A percentile compares a stretch with the other conserved stretches of the same genome.
Conservation (phyloP, 1,284 basidiomycete species). For the Tilletia caries region DNA sequence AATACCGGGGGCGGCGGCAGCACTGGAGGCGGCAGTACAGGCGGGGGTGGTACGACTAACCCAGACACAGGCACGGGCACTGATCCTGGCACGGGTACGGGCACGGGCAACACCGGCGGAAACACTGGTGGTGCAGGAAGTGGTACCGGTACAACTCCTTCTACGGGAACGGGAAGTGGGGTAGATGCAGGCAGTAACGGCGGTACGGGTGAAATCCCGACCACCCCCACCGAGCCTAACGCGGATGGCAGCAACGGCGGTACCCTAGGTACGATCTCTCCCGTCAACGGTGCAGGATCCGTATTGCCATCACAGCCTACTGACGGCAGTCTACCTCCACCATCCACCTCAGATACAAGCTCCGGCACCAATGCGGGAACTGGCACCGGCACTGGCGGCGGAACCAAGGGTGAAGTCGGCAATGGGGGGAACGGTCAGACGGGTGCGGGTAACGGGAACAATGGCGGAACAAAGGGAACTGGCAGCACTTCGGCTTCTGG, state of each 20-base stretch:
- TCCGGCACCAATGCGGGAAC: not conserved
- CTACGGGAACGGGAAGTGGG: not conserved
- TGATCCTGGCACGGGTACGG: not conserved
- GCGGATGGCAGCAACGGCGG: not conserved
- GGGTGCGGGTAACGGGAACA: not conserved
- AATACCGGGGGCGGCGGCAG: not conserved
- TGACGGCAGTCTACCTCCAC: not conserved
- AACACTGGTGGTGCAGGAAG: not conserved
- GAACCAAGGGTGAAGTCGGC: not conserved
- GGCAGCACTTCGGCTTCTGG: not conserved
- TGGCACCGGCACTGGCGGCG: not conserved
- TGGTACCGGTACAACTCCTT: not conserved
- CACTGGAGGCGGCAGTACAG: not conserved
- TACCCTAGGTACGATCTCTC: not conserved
- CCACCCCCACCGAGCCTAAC: not conserved
- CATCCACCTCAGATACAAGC: not conserved
- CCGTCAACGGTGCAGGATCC: not conserved
- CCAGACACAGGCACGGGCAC: not conserved
- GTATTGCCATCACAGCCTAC: not conserved
- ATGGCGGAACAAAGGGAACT: slow-evolving; percentile 1
- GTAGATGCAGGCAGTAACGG: too few species aligned
- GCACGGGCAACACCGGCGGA: not conserved
- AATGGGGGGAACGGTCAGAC: not conserved
- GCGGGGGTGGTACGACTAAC: not conserved
- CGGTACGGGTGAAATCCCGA: not conserved